phyloP scores from a whole-genome alignment of 140 eudicot genomes.

The Flaveria floridana region DNA sequence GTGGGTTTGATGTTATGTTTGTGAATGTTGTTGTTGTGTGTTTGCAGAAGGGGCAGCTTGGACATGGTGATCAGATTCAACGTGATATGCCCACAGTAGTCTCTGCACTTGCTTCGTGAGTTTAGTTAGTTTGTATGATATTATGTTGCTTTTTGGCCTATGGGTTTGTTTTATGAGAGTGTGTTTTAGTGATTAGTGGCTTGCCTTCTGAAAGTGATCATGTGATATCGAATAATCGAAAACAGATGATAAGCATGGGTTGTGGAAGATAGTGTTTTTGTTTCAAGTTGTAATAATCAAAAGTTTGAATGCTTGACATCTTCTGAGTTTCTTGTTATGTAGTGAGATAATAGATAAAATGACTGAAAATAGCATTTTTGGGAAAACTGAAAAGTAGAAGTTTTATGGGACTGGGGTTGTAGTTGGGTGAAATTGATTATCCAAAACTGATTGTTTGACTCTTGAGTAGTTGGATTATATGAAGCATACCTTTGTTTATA shows the following conservation, averaged over 20 bases:
- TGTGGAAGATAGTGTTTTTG: constrained; percentile 1
- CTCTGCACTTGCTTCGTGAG: constrained; percentile 79
- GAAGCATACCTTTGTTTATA: not conserved
- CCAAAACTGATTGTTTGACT: too few relatives aligned
- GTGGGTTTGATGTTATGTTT: not conserved
- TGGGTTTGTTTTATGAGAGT: not conserved
- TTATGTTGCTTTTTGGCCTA: not conserved
- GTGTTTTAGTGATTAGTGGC: not conserved
- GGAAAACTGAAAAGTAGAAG: too few relatives aligned
- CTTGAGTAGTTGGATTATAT: too few relatives aligned
- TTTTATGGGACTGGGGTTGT: too few relatives aligned
- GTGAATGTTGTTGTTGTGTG: not conserved
- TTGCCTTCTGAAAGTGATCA: too few relatives aligned
- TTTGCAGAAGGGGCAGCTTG: constrained; percentile 91
- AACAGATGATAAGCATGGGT: not conserved
- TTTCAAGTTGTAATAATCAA: not conserved
- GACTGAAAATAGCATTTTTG: too few relatives aligned
- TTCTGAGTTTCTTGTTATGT: not conserved
- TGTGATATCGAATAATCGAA: too few relatives aligned
- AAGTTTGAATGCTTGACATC: not conserved
- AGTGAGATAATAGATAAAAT: not conserved
- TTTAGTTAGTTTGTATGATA: not conserved
- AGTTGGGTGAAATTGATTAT: too few relatives aligned
- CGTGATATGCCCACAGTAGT: constrained; percentile 86
- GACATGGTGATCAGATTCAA: constrained; percentile 82